Conservation (phyloP, 768 basidiomycete genomes). For the Dendrothele bispora region DNA sequence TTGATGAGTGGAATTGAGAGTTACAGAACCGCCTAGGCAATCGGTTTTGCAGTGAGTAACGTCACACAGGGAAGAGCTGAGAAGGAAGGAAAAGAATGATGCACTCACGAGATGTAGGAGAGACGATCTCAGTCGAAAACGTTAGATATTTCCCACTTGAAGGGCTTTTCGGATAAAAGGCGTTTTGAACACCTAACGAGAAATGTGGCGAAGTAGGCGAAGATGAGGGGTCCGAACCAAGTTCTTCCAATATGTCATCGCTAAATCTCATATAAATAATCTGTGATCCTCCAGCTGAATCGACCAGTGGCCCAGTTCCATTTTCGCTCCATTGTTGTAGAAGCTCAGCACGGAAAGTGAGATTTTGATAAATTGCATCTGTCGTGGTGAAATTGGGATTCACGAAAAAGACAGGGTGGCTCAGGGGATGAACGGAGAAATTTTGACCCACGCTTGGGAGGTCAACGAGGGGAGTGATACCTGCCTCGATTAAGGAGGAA, state of each 20-base stretch:
- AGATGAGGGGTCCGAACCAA: too few relatives aligned
- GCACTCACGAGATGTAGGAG: constrained; percentile 11
- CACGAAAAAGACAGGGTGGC: not conserved
- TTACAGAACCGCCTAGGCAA: constrained; percentile 26
- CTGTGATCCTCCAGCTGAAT: too few relatives aligned
- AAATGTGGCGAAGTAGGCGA: too few relatives aligned
- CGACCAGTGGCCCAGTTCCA: not conserved
- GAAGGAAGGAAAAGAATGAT: not conserved
- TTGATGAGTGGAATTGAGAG: constrained; percentile 22
- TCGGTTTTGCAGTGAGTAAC: too few relatives aligned
- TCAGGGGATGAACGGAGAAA: constrained; percentile 1
- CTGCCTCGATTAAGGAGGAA: constrained; percentile 19
- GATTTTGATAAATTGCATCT: not conserved
- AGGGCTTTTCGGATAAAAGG: constrained; percentile 1
- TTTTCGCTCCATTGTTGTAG: not conserved
- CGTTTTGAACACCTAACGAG: too few relatives aligned
- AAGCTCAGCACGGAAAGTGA: not conserved
- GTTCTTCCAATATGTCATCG: too few relatives aligned
- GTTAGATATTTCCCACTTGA: constrained; percentile 13
- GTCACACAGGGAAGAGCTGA: too few relatives aligned
- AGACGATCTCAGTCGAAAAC: constrained; percentile 1
- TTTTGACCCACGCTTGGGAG: constrained; percentile 44
- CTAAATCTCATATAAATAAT: too few relatives aligned
- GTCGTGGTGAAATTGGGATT: not conserved
- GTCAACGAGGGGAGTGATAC: constrained; percentile 29